Percentiles rank a stretch among this genome's conserved stretches.
phyloP scores from a whole-genome alignment of 805 yeast species.

The Wickerhamomyces strasburgensis region DNA sequence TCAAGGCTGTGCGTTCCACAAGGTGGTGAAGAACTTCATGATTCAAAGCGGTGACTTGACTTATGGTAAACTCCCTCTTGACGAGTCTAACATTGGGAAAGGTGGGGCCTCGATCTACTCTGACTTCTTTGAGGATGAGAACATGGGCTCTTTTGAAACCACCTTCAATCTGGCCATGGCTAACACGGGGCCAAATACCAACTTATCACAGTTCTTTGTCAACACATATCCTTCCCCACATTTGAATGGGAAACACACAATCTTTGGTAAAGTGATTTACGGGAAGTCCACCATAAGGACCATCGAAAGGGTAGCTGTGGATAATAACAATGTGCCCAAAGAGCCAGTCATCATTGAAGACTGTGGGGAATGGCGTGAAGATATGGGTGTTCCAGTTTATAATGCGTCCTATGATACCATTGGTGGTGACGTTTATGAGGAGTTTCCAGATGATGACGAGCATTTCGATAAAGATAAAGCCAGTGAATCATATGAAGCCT shows the following conservation, averaged over 20 bases:
- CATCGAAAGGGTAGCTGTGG: slow-evolving; percentile 47
- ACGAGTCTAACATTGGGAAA: slow-evolving; percentile 28
- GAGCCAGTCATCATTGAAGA: slow-evolving; percentile 43
- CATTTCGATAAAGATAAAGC: slow-evolving; percentile 55
- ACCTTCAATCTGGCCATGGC: slow-evolving; percentile 62
- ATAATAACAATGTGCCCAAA: slow-evolving; percentile 39
- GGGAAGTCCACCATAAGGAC: slow-evolving; percentile 70
- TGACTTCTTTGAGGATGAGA: slow-evolving; percentile 54
- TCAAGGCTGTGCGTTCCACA: slow-evolving; percentile 48
- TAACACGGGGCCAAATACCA: slow-evolving; percentile 47
- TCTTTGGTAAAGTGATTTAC: slow-evolving; percentile 64
- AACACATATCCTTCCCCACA: slow-evolving; percentile 69
- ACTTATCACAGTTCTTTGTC: slow-evolving; percentile 67
- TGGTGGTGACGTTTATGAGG: slow-evolving; percentile 73
- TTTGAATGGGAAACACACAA: slow-evolving; percentile 67
- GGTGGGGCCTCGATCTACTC: slow-evolving; percentile 44
- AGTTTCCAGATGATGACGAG: slow-evolving; percentile 70
- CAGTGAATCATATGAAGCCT: slow-evolving; percentile 44
- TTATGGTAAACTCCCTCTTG: slow-evolving; percentile 31
- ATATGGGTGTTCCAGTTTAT: slow-evolving; percentile 49
- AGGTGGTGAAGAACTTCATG: slow-evolving; percentile 65
- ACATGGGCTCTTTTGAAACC: slow-evolving; percentile 37
- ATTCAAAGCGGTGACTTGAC: slow-evolving; percentile 62
- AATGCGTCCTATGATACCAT: slow-evolving; percentile 57
- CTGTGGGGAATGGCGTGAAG: slow-evolving; percentile 60